Evolutionary conservation across 768 basidiomycete genomes (phyloP).

Genomic region (Kwoniella mangroviensis): DNA sequence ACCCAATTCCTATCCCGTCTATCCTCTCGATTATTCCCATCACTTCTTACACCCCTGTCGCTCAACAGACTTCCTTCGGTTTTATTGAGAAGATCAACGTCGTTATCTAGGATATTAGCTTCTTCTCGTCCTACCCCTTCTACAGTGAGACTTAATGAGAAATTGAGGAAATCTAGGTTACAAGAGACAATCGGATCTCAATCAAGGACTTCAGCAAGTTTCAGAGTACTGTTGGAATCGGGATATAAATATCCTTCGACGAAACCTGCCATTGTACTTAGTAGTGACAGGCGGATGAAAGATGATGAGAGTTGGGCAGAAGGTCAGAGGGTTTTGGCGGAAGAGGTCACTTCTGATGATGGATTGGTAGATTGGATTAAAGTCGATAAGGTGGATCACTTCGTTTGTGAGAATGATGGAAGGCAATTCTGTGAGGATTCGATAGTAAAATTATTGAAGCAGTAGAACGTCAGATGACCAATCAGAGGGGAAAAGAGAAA

Average conservation of each 20-base stretch:
- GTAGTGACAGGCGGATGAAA: conserved; percentile 41
- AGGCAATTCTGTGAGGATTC: conserved; percentile 33
- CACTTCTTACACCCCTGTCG: conserved; percentile 52
- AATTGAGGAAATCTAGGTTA: conserved; percentile 50
- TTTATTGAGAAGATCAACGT: conserved; percentile 48
- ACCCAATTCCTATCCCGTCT: conserved; percentile 45
- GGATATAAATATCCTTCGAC: conserved; percentile 43
- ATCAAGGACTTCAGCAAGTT: conserved; percentile 46
- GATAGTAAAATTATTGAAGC: conserved; percentile 29
- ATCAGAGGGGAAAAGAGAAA: not conserved
- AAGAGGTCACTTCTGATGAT: conserved; percentile 53
- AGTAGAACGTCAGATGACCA: not conserved
- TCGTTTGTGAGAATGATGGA: conserved; percentile 37
- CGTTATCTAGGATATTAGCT: conserved; percentile 52
- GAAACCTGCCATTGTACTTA: conserved; percentile 46
- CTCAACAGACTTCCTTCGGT: conserved; percentile 51
- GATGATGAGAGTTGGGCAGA: conserved; percentile 48
- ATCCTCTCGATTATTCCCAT: conserved; percentile 47
- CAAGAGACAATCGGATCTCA: conserved; percentile 54
- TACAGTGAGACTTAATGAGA: conserved; percentile 42
- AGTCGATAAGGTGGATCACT: conserved; percentile 32
- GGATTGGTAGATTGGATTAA: conserved; percentile 46
- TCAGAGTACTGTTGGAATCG: conserved; percentile 42
- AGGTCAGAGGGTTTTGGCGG: conserved; percentile 51
- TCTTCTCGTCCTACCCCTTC: conserved; percentile 43